Percentiles rank a stretch among this genome's conserved stretches.
Conservation (phyloP, 148 eudicot genomes). For the Cornus suecica region DNA sequence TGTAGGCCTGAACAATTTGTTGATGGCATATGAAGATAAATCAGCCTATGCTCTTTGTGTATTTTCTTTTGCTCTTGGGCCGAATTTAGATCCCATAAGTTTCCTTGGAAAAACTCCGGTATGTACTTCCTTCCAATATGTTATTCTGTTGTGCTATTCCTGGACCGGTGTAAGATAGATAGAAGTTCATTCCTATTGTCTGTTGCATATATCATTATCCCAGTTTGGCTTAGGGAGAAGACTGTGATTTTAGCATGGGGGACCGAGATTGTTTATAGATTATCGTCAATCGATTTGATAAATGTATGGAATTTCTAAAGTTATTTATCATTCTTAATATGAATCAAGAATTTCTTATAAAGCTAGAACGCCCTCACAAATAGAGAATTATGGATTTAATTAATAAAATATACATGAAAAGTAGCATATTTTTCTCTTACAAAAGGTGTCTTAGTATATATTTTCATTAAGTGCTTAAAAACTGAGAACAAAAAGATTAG, state of each 20-base stretch:
- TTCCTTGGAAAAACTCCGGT: slow-evolving; percentile 87
- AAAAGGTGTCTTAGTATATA: too few species aligned
- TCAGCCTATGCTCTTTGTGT: slow-evolving; percentile 91
- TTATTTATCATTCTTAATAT: too few species aligned
- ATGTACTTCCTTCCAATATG: slow-evolving; percentile 42
- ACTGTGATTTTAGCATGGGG: background rate
- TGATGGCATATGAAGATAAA: slow-evolving; percentile 89
- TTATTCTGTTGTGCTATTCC: background rate
- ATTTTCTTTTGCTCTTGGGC: slow-evolving; percentile 86
- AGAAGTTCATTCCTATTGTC: background rate
- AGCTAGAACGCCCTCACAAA: too few species aligned
- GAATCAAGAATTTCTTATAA: too few species aligned
- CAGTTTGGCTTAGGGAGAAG: background rate
- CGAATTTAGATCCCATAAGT: slow-evolving; percentile 72
- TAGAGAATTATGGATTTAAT: too few species aligned
- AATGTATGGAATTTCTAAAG: too few species aligned
- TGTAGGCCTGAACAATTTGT: slow-evolving; percentile 76
- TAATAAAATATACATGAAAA: too few species aligned
- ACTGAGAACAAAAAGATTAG: too few species aligned
- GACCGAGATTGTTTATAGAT: too few species aligned
- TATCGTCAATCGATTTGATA: too few species aligned
- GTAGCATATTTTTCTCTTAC: too few species aligned
- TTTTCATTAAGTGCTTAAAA: too few species aligned
- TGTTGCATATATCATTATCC: background rate
- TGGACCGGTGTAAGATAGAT: background rate